These are phyloP conservation scores for Microstegium vimineum DNA, from an alignment of 176 grass and related monocot genomes.

Conservation along the genomic window DNA sequence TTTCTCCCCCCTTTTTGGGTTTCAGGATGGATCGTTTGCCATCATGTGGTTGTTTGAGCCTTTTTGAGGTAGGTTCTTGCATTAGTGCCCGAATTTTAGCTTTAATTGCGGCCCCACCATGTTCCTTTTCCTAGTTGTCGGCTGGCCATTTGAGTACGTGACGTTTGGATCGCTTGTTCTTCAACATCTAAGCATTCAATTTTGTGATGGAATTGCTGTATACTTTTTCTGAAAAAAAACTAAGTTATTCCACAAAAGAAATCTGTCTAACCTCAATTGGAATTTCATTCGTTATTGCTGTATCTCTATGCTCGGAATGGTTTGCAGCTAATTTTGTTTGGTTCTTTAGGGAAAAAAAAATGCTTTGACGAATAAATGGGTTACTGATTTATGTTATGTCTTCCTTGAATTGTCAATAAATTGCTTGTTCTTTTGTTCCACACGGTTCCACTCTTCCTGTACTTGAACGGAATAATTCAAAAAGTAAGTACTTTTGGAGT, in stretches of 20 bases:
- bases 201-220: not conserved
- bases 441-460: not conserved
- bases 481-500: not conserved
- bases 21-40: not conserved
- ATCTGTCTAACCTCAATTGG: not conserved
- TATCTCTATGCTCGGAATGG: not conserved
- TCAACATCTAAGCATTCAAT: not conserved
- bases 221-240: not conserved
- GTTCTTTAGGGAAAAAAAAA: no score
- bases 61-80: not conserved
- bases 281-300: not conserved
- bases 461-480: not conserved
- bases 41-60: not conserved
- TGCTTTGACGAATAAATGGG: not conserved
- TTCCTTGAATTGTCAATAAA: not conserved
- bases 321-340: not conserved
- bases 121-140: not conserved
- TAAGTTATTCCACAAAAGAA: not conserved
- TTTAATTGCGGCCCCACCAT: not conserved
- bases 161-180: not conserved
- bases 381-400: not conserved
- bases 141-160: slow-evolving; percentile 3
- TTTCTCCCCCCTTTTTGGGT: not conserved
- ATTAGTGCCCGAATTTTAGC: not conserved
- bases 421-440: not conserved